phyloP scores from a whole-genome alignment of 2,329 filamentous ascomycete species.

The Dothiorella sarmentorum region DNA sequence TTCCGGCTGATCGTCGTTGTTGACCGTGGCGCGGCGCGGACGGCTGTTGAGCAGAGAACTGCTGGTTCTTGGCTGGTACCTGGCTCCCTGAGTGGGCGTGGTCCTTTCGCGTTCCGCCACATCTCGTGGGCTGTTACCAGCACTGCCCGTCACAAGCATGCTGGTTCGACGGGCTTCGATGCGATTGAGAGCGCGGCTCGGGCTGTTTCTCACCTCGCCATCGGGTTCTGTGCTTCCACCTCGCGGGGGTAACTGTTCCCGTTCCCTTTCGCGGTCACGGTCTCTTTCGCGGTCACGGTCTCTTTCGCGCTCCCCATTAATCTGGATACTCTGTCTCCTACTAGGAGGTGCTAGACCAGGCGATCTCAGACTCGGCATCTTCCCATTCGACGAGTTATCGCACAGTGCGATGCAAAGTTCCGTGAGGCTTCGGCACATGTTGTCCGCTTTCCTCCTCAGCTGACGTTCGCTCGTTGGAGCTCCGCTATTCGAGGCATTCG shows the following conservation, averaged over 20 bases:
- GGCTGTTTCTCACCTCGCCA: constrained; percentile 30
- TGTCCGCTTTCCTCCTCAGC: constrained; percentile 84
- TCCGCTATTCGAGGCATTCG: constrained; percentile 59
- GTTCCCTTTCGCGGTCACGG: constrained; percentile 8
- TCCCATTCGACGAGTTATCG: constrained; percentile 29
- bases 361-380: constrained; percentile 19
- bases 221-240: constrained; percentile 36
- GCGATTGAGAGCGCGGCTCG: constrained; percentile 39
- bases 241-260: neutral
- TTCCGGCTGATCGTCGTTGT: constrained; percentile 24
- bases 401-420: constrained; percentile 82
- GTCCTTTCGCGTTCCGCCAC: constrained; percentile 16
- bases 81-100: constrained; percentile 13
- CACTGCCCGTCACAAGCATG: constrained; percentile 25
- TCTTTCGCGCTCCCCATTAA: constrained; percentile 4
- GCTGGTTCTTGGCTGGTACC: neutral
- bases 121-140: constrained; percentile 31
- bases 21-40: constrained; percentile 17
- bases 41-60: neutral
- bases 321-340: constrained; percentile 13
- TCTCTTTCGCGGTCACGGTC: neutral
- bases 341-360: constrained; percentile 2
- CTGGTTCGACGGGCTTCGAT: constrained; percentile 45
- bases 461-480: constrained; percentile 69
- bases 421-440: constrained; percentile 86